Base-by-base conservation (phyloP, 345 rosid species). In the Nephelium lappaceum region DNA sequence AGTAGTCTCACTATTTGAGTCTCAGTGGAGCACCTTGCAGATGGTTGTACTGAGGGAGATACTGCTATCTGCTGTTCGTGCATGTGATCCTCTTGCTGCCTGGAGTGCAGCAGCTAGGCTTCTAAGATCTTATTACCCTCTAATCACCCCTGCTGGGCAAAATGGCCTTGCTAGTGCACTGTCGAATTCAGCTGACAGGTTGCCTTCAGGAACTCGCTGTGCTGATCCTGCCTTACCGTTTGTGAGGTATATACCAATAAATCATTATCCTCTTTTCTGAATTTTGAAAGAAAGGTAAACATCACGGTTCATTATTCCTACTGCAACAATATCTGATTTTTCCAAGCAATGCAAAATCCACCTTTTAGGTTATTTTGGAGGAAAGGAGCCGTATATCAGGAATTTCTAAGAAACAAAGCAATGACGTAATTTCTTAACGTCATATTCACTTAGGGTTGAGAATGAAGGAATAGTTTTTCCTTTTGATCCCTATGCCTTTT, bases 31-130 rank as follows among this genome's bases (percentile, higher is more conserved):
- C 91, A 93, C 93, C 25, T 88, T 97, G 84, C 99, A 94, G 89
- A 97, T 97, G 99, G 98, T 97, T 85, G 99, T 97, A 73, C 86
- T 97, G 73, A 88, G 98, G 83, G 99, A 97, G 91, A 92, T 97
- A 90, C 85, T 94, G 81, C 89, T 94, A 73, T 94, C 99, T 84
- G 93, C 99, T 82, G 97, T 92, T 87, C 93, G 98, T 69, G 98
- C 98, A 41, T 97, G 95, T 81, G 98, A 96, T 86, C 99, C 98
- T 81, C 93, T 94, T 83, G 88, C 93, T 81, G 98, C 99, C 5
- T 94, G 99, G 99, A 94, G 98, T 73, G 98, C 98, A 76, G 98
- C 98, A 82, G 98, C 99, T 49, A 91, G 98, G 83, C 91, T 97
- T 39, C 84, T 97, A 75, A 88, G 99, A 85, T 93, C 93, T 77